Conservation (phyloP, 2,329 filamentous ascomycete genomes). For the Sporothrix dimorphospora region DNA sequence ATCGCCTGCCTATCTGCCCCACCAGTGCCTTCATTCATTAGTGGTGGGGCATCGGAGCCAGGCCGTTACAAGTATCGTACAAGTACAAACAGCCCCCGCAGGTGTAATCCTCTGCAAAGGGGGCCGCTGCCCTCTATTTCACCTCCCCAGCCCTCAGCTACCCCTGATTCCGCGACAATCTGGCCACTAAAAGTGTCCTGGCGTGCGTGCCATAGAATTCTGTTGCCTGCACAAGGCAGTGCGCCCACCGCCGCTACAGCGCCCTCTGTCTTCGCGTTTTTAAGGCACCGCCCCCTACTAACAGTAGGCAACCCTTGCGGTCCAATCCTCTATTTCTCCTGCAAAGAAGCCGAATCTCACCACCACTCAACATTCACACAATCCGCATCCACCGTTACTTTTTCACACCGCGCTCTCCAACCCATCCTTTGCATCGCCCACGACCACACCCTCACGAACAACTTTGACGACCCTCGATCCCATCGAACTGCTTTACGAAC, state of each 20-base stretch:
- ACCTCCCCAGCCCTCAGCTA: neutral
- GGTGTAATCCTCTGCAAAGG: neutral
- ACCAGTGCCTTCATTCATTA: conserved; percentile 1
- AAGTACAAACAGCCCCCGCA: neutral
- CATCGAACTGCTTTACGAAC: neutral
- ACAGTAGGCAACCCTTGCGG: neutral
- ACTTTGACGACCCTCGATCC: neutral
- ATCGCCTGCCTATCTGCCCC: neutral
- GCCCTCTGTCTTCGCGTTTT: neutral
- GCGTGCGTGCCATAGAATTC: neutral
- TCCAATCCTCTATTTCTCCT: neutral
- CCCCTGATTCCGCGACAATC: conserved; percentile 19
- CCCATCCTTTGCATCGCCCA: conserved; percentile 12
- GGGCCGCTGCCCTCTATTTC: neutral
- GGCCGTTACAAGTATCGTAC: no score
- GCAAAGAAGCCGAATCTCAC: conserved; percentile 16
- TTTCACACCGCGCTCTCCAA: conserved; percentile 25
- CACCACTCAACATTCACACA: conserved; percentile 22
- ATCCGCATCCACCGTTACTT: conserved; percentile 21
- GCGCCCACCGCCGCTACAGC: neutral
- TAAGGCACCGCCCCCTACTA: neutral
- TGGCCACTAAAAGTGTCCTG: neutral
- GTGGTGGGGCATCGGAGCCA: conserved; percentile 1
- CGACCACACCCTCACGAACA: conserved; percentile 19
- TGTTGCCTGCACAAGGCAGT: neutral